These are phyloP conservation scores for Juncus effusus DNA, from an alignment of 176 grass and related monocot species.

Conservation along the genomic window DNA sequence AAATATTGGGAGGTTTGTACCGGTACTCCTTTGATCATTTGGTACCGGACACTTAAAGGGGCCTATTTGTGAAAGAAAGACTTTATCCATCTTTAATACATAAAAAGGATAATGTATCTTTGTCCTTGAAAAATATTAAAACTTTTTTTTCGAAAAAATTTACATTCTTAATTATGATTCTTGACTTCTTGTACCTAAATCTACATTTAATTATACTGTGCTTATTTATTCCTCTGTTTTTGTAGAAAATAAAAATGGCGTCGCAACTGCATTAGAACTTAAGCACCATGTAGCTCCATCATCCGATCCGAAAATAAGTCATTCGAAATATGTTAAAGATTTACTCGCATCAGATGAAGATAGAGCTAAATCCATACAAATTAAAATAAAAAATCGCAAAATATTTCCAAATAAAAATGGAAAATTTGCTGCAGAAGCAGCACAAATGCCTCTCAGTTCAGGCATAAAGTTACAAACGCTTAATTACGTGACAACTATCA, in stretches of 20 bases:
- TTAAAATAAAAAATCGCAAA: conserved; percentile 17
- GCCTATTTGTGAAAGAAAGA: too few relatives aligned
- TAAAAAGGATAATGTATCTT: too few relatives aligned
- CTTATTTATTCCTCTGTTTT: conserved; percentile 11
- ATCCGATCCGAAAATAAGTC: not conserved
- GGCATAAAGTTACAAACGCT: conserved; percentile 78
- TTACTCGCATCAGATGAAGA: conserved; percentile 60
- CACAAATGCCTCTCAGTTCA: conserved; percentile 57
- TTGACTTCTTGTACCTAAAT: not conserved
- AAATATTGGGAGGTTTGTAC: too few relatives aligned
- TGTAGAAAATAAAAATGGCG: conserved; percentile 10
- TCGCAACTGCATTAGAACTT: conserved; percentile 42
- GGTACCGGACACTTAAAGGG: too few relatives aligned
- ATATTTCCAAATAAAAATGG: conserved; percentile 11
- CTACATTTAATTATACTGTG: not conserved
- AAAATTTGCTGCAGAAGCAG: not conserved
- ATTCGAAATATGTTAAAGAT: conserved; percentile 27
- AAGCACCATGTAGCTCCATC: conserved; percentile 37
- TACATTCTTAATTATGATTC: not conserved
- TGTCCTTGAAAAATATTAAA: too few relatives aligned
- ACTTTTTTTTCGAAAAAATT: too few relatives aligned
- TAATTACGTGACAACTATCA: conserved; percentile 78
- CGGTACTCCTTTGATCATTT: too few relatives aligned
- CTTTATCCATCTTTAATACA: too few relatives aligned
- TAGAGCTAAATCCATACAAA: conserved; percentile 45